Evolutionary conservation across 495 filamentous ascomycete genomes (phyloP).

Genomic region (Aspergillus mulundensis): DNA sequence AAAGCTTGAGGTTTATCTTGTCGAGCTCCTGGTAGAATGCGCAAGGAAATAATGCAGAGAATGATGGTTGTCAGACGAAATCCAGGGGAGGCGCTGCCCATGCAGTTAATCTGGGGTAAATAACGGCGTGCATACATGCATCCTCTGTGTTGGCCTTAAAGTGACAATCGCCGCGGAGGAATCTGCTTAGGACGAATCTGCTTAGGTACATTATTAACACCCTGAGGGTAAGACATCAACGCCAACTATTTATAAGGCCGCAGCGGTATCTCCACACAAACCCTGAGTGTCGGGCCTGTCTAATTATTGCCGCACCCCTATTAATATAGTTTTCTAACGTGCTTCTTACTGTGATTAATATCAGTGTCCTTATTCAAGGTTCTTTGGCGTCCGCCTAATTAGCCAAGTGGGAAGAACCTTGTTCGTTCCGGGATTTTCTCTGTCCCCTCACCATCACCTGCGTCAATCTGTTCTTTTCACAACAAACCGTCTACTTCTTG

Average conservation of each 20-base stretch:
- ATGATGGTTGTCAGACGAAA: too few species aligned
- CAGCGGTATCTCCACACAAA: constrained; percentile 2
- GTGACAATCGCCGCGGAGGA: neutral
- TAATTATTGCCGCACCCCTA: constrained; percentile 15
- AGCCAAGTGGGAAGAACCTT: neutral
- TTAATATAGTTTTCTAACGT: neutral
- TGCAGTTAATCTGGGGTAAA: neutral
- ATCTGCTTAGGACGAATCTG: neutral
- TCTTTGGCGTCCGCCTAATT: neutral
- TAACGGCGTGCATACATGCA: neutral
- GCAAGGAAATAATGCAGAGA: too few species aligned
- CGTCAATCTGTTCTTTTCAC: neutral
- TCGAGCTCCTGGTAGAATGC: too few species aligned
- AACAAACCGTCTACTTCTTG: neutral
- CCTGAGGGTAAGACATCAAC: too few species aligned
- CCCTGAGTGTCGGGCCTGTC: neutral
- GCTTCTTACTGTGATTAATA: neutral
- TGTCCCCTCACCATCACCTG: constrained; percentile 7
- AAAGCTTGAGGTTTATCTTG: neutral
- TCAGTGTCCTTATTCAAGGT: neutral
- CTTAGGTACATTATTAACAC: too few species aligned
- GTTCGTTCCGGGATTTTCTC: constrained; percentile 12
- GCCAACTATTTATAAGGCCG: neutral
- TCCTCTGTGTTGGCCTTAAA: neutral
- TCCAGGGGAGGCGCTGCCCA: neutral